Evolutionary conservation across 148 eudicot genomes (phyloP).

Genomic region (Spergularia marina): DNA sequence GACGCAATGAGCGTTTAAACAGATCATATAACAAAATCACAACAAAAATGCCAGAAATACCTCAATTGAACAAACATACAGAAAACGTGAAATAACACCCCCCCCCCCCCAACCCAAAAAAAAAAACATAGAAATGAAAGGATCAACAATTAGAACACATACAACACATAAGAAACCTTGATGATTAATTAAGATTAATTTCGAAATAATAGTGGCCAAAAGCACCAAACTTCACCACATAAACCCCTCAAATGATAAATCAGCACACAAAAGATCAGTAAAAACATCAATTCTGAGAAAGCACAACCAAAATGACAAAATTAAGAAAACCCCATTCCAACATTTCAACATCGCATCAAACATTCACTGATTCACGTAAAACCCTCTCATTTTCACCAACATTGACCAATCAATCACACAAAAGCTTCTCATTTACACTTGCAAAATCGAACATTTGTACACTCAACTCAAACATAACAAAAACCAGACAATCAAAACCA

Average conservation of each 20-base stretch:
- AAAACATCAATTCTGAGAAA: not conserved
- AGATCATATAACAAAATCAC: no score
- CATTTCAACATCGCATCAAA: not conserved
- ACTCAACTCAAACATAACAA: not conserved
- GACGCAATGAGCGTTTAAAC: no score
- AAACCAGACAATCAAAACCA: slow-evolving; percentile 12
- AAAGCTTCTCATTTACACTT: not conserved
- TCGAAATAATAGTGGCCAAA: not conserved
- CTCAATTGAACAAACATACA: no score
- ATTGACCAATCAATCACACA: not conserved
- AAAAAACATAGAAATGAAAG: no score
- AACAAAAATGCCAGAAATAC: no score
- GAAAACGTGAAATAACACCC: no score
- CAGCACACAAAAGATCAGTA: not conserved
- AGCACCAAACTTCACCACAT: not conserved
- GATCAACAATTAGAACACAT: not conserved
- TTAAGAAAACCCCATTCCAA: not conserved
- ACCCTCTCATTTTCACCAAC: not conserved
- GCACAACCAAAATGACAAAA: not conserved
- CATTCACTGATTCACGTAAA: slow-evolving; percentile 4
- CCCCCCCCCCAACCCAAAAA: no score
- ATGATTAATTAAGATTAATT: not conserved
- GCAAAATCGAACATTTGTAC: not conserved
- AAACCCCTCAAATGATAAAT: not conserved
- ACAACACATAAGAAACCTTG: not conserved